Evolutionary conservation across 768 basidiomycete species (phyloP), one percentile per base, ranked within the genome.

Genomic region (Mycena rosella): DNA sequence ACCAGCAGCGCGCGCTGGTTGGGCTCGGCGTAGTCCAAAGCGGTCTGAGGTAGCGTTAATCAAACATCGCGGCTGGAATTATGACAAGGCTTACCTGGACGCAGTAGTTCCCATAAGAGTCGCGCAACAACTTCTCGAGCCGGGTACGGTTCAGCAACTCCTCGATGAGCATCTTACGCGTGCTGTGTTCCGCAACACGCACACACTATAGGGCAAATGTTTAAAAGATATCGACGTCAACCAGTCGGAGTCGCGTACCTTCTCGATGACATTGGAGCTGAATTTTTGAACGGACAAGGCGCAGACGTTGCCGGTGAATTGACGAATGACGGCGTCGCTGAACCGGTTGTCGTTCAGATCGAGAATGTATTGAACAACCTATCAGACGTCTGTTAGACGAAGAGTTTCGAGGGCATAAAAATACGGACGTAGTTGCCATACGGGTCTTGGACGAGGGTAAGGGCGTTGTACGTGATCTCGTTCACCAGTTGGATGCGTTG

Each of bases 271-370:
- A 78, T 99, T 99, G 68, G 97, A 98, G 69, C 96, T 97, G 82
- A 99, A 99, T 82, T 99, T 99, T 79, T 99, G 98, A 18, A 98
- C 97, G 7, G 96, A 99, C 59, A 99, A 83, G 7, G 96, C 96
- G 78, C 96, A 99, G 66, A 99, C 95, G 75, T 99, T 99, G 74
- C 98, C 98, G 59, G 94, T 84, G 81, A 99, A 99, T 77, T 99
- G 98, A 70, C 97, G 91, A 74, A 99, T 98, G 73, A 99, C 94
- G 54, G 86, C 97, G 80, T 98, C 97, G 72, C 95, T 97, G 86
- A 99, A 99, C 48, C 98, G 89, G 79, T 95, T 96, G 83, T 99
- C 98, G 81, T 99, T 99, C 74, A 99, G 82, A 78, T 99, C 98
- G 66, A 99, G 88, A 67, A 98, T 98, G 78, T 99, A 99, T 88